Evolutionary conservation across 805 yeast genomes (phyloP).

Genomic region (Wickerhamomyces rabaulensis): DNA sequence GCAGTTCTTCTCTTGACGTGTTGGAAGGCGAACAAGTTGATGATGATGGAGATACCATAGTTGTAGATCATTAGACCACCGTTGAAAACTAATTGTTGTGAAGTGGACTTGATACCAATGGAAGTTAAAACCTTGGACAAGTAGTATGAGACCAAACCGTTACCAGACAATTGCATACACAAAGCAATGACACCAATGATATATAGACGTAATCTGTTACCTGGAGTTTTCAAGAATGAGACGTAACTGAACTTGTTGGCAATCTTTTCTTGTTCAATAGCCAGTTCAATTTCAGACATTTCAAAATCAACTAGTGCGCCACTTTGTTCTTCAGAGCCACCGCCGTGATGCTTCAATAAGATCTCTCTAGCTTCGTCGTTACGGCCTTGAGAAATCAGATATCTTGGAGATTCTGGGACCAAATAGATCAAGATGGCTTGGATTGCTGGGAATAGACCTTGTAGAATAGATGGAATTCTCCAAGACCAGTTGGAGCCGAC

Average conservation of each 20-base stretch:
- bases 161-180: constrained; percentile 43
- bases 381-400: constrained; percentile 33
- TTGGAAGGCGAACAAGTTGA: constrained; percentile 10
- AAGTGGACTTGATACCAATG: constrained; percentile 43
- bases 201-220: constrained; percentile 36
- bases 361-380: constrained; percentile 38
- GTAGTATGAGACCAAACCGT: constrained; percentile 45
- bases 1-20: constrained; percentile 30
- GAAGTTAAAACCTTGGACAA: constrained; percentile 42
- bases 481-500: constrained; percentile 33
- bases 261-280: constrained; percentile 35
- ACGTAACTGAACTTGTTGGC: constrained; percentile 27
- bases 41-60: constrained; percentile 26
- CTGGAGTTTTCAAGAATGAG: constrained; percentile 32
- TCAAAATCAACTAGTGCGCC: constrained; percentile 31
- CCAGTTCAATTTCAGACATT: constrained; percentile 34
- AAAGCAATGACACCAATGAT: constrained; percentile 27
- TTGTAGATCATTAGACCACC: constrained; percentile 44
- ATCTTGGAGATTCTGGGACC: constrained; percentile 48
- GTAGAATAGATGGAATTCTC: constrained; percentile 50
- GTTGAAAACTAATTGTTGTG: constrained; percentile 40
- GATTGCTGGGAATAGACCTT: constrained; percentile 39
- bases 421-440: constrained; percentile 32
- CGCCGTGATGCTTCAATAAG: constrained; percentile 34
- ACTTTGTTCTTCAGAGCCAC: constrained; percentile 21